Percentiles rank a stretch among this genome's conserved stretches.
These are phyloP conservation scores for Sinapis alba DNA, from an alignment of 441 rosid genomes.

Conservation along the genomic window DNA sequence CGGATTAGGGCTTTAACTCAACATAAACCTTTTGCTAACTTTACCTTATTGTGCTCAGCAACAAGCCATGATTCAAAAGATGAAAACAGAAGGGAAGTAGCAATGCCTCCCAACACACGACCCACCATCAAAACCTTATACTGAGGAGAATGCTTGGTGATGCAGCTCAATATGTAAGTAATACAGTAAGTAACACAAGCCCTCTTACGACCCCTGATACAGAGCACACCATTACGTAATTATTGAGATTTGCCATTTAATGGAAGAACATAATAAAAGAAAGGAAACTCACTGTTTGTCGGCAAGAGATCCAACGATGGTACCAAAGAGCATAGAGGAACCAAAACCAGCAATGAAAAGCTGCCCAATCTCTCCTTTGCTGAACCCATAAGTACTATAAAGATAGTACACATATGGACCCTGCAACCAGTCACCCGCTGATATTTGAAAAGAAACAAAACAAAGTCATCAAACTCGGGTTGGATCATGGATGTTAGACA, in stretches of 20 bases:
- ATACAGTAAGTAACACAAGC: constrained; percentile 90
- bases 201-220: constrained; percentile 89
- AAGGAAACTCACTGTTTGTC: constrained; percentile 77
- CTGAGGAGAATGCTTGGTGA: constrained; percentile 95
- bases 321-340: constrained; percentile 98
- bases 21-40: constrained; percentile 4
- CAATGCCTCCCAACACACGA: constrained; percentile 95
- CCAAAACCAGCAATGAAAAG: constrained; percentile 99
- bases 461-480: constrained; percentile 12
- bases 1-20: not conserved
- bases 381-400: constrained; percentile 80
- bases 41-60: constrained; percentile 97
- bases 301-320: constrained; percentile 95
- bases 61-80: constrained; percentile 99
- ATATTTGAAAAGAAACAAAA: constrained; percentile 35
- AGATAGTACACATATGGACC: constrained; percentile 98
- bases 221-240: constrained; percentile 20
- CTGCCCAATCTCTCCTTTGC: constrained; percentile 95
- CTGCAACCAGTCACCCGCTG: constrained; percentile 99
- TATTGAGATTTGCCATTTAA: not conserved
- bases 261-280: constrained; percentile 19
- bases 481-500: not conserved
- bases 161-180: constrained; percentile 88
- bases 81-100: constrained; percentile 95
- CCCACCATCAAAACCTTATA: constrained; percentile 95